Evolutionary conservation across 345 rosid genomes (phyloP).

Genomic region (Eucalyptus cloeziana): DNA sequence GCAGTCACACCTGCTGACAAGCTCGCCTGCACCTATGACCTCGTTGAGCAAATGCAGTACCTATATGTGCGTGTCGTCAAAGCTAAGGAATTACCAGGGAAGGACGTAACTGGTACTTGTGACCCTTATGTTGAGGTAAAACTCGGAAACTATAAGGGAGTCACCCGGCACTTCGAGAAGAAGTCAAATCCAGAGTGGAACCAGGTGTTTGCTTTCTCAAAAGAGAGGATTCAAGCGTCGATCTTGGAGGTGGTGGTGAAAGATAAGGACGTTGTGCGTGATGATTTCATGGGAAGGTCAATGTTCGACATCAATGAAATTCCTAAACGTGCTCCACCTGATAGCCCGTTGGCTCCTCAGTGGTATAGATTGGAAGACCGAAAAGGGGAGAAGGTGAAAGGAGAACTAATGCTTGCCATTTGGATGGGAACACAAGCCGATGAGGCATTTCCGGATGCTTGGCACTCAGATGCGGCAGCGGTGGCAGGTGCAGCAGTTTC

Average conservation of each 20-base stretch:
- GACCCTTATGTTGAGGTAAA: constrained; percentile 91
- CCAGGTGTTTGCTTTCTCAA: constrained; percentile 95
- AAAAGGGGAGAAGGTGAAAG: constrained; percentile 49
- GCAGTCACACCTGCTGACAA: constrained; percentile 44
- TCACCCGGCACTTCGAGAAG: constrained; percentile 88
- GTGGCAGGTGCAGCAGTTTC: constrained; percentile 50
- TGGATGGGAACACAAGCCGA: constrained; percentile 99
- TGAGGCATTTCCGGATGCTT: constrained; percentile 90
- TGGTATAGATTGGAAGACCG: constrained; percentile 90
- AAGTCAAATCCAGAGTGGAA: constrained; percentile 90
- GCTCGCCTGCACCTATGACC: constrained; percentile 86
- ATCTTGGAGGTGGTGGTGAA: constrained; percentile 66
- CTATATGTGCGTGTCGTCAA: constrained; percentile 84
- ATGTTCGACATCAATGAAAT: constrained; percentile 77
- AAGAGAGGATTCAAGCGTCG: constrained; percentile 84
- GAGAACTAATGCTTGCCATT: constrained; percentile 94
- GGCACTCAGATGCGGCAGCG: constrained; percentile 96
- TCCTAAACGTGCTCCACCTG: constrained; percentile 86
- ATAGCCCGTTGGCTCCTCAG: constrained; percentile 93
- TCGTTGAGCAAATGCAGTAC: constrained; percentile 98
- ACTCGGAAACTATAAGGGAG: constrained; percentile 88
- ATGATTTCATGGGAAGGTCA: constrained; percentile 72
- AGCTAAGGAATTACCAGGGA: constrained; percentile 79
- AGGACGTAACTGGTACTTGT: constrained; percentile 75
- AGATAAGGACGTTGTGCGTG: constrained; percentile 71